A percentile compares a stretch with the other conserved stretches of the same genome.
phyloP scores from a whole-genome alignment of 2,329 filamentous ascomycete genomes.

The Dactylellina haptotyla region DNA sequence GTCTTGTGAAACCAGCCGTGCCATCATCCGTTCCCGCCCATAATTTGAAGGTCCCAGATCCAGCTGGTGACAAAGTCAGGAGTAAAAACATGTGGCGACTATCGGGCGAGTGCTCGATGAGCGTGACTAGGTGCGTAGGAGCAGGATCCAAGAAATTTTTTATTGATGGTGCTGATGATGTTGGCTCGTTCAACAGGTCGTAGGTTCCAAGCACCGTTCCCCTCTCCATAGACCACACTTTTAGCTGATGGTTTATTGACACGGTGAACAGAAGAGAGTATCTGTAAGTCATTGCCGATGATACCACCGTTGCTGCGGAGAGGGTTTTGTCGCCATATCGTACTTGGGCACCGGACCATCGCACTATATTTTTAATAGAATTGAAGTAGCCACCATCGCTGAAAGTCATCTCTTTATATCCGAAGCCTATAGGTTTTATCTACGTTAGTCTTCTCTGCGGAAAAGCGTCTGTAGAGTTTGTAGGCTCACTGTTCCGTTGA shows the following conservation, averaged over 20 bases:
- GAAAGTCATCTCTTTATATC: conserved; percentile 56
- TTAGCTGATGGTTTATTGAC: conserved; percentile 86
- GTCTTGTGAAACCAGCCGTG: conserved; percentile 54
- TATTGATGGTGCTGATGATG: conserved; percentile 52
- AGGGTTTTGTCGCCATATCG: conserved; percentile 57
- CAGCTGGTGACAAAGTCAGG: conserved; percentile 87
- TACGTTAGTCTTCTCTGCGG: conserved; percentile 17
- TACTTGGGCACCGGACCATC: conserved; percentile 56
- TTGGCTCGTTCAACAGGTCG: conserved; percentile 76
- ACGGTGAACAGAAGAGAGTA: conserved; percentile 73
- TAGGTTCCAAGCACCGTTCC: conserved; percentile 79
- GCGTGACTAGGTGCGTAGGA: conserved; percentile 56
- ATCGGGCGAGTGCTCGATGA: conserved; percentile 63
- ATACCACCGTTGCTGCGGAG: conserved; percentile 57
- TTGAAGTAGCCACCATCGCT: conserved; percentile 57
- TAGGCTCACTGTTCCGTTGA: conserved; percentile 42
- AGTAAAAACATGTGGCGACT: conserved; percentile 69
- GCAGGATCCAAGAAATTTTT: conserved; percentile 58
- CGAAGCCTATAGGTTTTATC: conserved; percentile 17
- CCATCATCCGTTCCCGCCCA: conserved; percentile 74
- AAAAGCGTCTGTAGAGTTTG: not conserved
- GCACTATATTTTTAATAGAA: conserved; percentile 57
- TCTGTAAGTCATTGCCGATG: conserved; percentile 60
- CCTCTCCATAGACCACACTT: conserved; percentile 87
- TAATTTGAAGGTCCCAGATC: conserved; percentile 91